Evolutionary conservation across 495 filamentous ascomycete species (phyloP).

Genomic region (Ramalina intermedia): DNA sequence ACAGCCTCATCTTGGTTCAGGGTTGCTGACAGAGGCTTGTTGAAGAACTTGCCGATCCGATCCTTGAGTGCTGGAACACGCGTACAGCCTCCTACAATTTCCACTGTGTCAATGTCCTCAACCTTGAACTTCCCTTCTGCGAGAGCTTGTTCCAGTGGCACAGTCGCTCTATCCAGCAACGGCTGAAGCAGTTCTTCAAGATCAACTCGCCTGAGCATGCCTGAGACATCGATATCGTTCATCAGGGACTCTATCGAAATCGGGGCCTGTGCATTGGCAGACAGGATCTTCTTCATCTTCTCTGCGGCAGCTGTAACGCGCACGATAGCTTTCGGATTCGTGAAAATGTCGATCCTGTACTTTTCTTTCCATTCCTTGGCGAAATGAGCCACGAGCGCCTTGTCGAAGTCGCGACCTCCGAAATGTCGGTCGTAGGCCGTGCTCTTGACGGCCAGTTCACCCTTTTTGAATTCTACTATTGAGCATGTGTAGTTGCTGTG

Average conservation of each 20-base stretch:
- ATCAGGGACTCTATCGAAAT: constrained; percentile 96
- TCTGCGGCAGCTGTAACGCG: constrained; percentile 79
- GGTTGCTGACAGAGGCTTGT: constrained; percentile 85
- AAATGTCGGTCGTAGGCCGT: constrained; percentile 95
- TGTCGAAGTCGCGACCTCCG: constrained; percentile 94
- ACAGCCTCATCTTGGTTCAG: constrained; percentile 97
- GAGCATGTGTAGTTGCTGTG: constrained; percentile 91
- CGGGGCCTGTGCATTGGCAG: constrained; percentile 86
- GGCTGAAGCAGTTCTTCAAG: constrained; percentile 83
- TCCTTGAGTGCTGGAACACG: constrained; percentile 92
- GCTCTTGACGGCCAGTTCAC: constrained; percentile 83
- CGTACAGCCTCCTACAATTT: constrained; percentile 89
- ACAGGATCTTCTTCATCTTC: constrained; percentile 98
- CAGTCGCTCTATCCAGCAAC: constrained; percentile 56
- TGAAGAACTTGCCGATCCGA: constrained; percentile 76
- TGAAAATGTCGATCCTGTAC: constrained; percentile 79
- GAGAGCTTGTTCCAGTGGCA: constrained; percentile 77
- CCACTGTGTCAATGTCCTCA: constrained; percentile 87
- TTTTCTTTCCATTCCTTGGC: constrained; percentile 88
- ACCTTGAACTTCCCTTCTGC: constrained; percentile 75
- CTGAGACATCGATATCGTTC: constrained; percentile 86
- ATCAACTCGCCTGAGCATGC: constrained; percentile 86
- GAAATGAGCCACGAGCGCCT: constrained; percentile 86
- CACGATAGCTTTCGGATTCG: constrained; percentile 74
- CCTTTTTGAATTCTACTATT: constrained; percentile 94